Evolutionary conservation across 805 yeast species (phyloP).

Genomic region (Wickerhamomyces mucosus): DNA sequence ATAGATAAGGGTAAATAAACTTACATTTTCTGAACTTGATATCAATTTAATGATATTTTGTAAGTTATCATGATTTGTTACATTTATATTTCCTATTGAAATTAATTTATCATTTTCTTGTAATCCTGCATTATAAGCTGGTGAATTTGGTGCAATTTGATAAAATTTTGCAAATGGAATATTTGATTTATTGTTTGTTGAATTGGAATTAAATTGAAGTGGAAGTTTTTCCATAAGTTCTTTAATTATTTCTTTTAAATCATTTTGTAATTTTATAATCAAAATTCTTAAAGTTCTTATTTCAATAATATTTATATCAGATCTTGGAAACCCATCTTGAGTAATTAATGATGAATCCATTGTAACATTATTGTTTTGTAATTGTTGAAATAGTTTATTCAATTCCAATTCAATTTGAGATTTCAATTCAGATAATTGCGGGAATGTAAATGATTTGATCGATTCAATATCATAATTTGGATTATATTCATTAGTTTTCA

Average conservation of each 20-base stretch:
- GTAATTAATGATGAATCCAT: conserved; percentile 60
- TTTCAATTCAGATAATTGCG: conserved; percentile 6
- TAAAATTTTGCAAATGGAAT: conserved; percentile 45
- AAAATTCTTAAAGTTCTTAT: conserved; percentile 53
- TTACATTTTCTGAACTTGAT: conserved; percentile 26
- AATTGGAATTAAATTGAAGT: conserved; percentile 27
- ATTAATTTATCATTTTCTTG: conserved; percentile 34
- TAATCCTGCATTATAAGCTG: conserved; percentile 49
- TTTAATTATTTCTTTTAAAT: conserved; percentile 40
- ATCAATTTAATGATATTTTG: conserved; percentile 35
- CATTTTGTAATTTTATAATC: conserved; percentile 64
- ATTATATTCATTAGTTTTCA: conserved; percentile 6
- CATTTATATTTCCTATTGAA: conserved; percentile 42
- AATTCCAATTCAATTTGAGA: conserved; percentile 8
- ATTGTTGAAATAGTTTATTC: conserved; percentile 8
- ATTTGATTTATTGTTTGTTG: background rate
- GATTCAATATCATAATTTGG: conserved; percentile 6
- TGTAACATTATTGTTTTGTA: conserved; percentile 39
- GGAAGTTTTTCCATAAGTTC: conserved; percentile 38
- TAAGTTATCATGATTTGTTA: conserved; percentile 45
- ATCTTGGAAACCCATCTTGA: conserved; percentile 76
- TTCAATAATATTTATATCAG: conserved; percentile 71
- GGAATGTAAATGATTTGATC: conserved; percentile 4
- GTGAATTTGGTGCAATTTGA: conserved; percentile 25
- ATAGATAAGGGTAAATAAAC: conserved; percentile 5